Percentiles rank a stretch among this genome's conserved stretches.
Evolutionary conservation across 192 early-diverging fungal species (phyloP).

Genomic region (Umbelopsis sp.): DNA sequence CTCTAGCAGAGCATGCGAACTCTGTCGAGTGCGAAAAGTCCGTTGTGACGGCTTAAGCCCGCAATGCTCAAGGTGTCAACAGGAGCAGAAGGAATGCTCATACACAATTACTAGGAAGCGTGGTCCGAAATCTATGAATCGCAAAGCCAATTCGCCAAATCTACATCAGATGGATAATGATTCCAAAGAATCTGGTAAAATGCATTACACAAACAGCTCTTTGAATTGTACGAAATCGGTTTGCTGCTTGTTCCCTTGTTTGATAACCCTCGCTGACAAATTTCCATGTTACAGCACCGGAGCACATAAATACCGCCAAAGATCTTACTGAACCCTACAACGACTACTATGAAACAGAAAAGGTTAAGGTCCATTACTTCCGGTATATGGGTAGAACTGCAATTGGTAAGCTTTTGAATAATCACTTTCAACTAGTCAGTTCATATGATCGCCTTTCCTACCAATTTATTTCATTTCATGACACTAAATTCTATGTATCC

Average conservation of each 20-base stretch:
- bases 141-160: neutral
- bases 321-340: neutral
- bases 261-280: neutral
- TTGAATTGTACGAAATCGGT: neutral
- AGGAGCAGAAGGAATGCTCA: constrained; percentile 1
- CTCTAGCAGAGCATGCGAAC: constrained; percentile 9
- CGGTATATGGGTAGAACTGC: neutral
- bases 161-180: neutral
- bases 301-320: neutral
- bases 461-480: neutral
- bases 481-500: neutral
- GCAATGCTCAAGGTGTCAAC: neutral
- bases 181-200: neutral
- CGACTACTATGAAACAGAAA: constrained; percentile 9
- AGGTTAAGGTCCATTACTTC: constrained; percentile 10
- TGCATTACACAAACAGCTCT: neutral
- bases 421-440: neutral
- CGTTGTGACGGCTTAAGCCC: constrained; percentile 4
- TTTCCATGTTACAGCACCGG: neutral
- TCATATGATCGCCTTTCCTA: neutral
- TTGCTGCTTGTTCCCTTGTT: neutral
- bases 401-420: neutral
- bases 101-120: neutral
- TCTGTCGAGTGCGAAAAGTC: neutral
- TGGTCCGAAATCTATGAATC: neutral